Percentiles rank a stretch among this genome's conserved stretches.
Evolutionary conservation across 2,329 filamentous ascomycete genomes (phyloP).

Genomic region (Penicillium concentricum): DNA sequence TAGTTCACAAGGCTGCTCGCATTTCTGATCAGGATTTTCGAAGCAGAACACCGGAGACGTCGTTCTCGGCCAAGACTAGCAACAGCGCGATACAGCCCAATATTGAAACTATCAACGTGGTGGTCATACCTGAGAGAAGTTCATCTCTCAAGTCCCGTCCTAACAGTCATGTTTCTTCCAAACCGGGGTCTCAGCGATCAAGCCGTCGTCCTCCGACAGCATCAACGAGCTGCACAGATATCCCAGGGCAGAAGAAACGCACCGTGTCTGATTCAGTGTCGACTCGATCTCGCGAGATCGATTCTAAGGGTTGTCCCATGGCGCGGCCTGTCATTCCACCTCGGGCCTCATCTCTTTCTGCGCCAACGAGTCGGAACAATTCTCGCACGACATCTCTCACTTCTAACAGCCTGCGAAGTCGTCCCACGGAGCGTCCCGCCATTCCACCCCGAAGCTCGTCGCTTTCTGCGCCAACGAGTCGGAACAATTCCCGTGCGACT

Average conservation of each 20-base stretch:
- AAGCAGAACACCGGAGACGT: constrained; percentile 45
- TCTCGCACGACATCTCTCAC: constrained; percentile 48
- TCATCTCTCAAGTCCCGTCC: constrained; percentile 45
- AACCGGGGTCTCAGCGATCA: constrained; percentile 40
- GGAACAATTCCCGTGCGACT: constrained; percentile 44
- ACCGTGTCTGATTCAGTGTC: constrained; percentile 43
- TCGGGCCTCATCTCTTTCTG: constrained; percentile 47
- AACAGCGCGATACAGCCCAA: constrained; percentile 30
- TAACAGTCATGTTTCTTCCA: constrained; percentile 40
- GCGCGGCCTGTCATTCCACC: constrained; percentile 38
- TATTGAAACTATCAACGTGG: constrained; percentile 47
- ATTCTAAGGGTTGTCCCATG: constrained; percentile 29
- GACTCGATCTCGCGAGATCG: constrained; percentile 23
- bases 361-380: constrained; percentile 46
- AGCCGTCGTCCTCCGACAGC: constrained; percentile 37
- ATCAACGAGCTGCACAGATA: constrained; percentile 35
- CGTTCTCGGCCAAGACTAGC: constrained; percentile 34
- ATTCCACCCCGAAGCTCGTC: constrained; percentile 46
- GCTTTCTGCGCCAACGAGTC: constrained; percentile 49
- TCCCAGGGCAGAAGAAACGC: constrained; percentile 34
- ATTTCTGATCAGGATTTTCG: constrained; percentile 49
- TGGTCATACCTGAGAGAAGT: constrained; percentile 48
- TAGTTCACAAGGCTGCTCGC: constrained; percentile 52
- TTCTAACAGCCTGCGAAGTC: constrained; percentile 41
- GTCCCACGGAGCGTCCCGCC: constrained; percentile 28